phyloP scores from a whole-genome alignment of 176 grass and related monocot genomes.

The Areca catechu region DNA sequence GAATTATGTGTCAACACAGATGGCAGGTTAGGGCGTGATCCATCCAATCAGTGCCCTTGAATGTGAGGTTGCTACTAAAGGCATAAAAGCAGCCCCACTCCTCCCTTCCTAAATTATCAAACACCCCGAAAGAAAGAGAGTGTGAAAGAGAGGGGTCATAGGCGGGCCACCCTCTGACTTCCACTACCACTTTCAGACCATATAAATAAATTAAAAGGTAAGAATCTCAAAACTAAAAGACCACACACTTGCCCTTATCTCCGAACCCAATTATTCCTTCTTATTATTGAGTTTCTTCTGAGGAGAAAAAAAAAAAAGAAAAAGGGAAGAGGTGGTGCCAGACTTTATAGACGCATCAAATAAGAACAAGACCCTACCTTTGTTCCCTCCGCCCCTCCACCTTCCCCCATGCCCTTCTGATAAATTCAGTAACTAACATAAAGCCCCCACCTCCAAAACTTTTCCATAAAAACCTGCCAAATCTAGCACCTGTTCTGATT shows the following conservation, averaged over 20 bases:
- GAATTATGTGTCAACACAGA: too few relatives aligned
- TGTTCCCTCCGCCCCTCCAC: slow-evolving; percentile 7
- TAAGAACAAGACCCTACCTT: slow-evolving; percentile 31
- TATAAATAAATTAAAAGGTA: slow-evolving; percentile 18
- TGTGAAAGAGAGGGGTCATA: not conserved
- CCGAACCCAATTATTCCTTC: slow-evolving; percentile 27
- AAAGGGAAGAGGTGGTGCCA: not conserved
- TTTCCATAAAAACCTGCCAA: slow-evolving; percentile 19
- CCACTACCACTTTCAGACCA: slow-evolving; percentile 12
- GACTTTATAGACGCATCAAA: slow-evolving; percentile 15
- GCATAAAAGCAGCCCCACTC: too few relatives aligned
- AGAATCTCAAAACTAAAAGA: slow-evolving; percentile 19
- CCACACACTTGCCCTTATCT: slow-evolving; percentile 10
- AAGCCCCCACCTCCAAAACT: slow-evolving; percentile 17
- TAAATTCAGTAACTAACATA: slow-evolving; percentile 9
- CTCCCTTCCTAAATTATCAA: too few relatives aligned
- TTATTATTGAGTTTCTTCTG: slow-evolving; percentile 18
- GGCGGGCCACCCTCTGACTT: slow-evolving; percentile 11
- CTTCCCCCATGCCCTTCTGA: slow-evolving; percentile 21
- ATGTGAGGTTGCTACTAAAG: too few relatives aligned
- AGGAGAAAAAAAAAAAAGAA: slow-evolving; percentile 13
- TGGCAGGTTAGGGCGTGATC: too few relatives aligned
- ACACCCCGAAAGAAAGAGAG: not conserved
- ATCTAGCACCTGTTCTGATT: slow-evolving; percentile 38
- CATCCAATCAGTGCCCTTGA: too few relatives aligned